phyloP scores from a whole-genome alignment of 148 eudicot species.

The Spergularia bocconei region DNA sequence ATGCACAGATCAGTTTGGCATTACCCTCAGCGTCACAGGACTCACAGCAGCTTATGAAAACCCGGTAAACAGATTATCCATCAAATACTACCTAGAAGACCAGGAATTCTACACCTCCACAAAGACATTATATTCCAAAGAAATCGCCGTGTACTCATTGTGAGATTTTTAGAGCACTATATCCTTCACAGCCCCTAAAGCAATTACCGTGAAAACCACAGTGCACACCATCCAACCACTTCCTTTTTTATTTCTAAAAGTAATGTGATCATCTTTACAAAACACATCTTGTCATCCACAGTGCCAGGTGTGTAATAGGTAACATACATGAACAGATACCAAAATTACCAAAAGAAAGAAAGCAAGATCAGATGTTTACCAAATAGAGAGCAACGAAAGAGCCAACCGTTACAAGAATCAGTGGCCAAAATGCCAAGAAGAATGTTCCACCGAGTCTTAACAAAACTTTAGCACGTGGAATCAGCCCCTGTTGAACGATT shows the following conservation, averaged over 20 bases:
- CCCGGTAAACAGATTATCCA: too few species aligned
- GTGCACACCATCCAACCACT: neutral
- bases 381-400: conserved; percentile 67
- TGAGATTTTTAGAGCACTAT: neutral
- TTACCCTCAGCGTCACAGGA: too few species aligned
- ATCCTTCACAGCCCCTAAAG: neutral
- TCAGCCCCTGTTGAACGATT: conserved; percentile 57
- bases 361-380: conserved; percentile 39
- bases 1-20: too few species aligned
- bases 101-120: neutral
- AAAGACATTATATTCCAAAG: neutral
- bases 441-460: conserved; percentile 79
- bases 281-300: too few species aligned
- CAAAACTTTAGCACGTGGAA: conserved; percentile 87
- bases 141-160: neutral
- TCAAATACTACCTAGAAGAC: neutral
- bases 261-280: too few species aligned
- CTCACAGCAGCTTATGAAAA: too few species aligned
- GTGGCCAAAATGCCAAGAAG: conserved; percentile 85
- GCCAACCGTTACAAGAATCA: conserved; percentile 64
- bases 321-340: neutral
- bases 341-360: neutral
- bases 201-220: too few species aligned
- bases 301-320: too few species aligned
- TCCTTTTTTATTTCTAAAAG: too few species aligned